Evolutionary conservation across 306 rosid genomes (phyloP).

Genomic region (Gastrolobium villosum): DNA sequence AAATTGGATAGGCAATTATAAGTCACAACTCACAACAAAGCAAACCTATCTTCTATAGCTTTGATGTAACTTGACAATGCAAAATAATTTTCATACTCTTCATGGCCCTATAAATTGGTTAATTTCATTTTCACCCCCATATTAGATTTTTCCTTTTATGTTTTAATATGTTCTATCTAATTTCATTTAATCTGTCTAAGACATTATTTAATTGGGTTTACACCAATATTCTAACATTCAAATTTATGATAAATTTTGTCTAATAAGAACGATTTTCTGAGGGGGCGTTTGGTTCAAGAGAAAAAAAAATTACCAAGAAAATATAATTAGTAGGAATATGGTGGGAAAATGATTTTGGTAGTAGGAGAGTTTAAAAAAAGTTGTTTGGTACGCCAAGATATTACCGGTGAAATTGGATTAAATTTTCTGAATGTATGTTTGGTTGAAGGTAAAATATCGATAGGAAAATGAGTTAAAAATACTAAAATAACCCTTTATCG

Average conservation of each 20-base stretch:
- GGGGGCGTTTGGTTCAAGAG: no score
- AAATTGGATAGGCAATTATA: constrained; percentile 44
- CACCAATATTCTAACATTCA: not conserved
- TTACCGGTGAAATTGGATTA: no score
- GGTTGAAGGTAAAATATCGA: no score
- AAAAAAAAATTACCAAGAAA: no score
- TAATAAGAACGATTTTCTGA: not conserved
- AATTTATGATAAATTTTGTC: not conserved
- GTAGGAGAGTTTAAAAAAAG: no score
- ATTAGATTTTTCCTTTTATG: constrained; percentile 1
- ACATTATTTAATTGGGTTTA: not conserved
- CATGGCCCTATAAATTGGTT: not conserved
- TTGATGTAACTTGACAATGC: constrained; percentile 37
- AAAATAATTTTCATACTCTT: constrained; percentile 25
- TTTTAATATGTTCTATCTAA: not conserved
- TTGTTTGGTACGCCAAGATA: no score
- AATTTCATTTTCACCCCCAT: not conserved
- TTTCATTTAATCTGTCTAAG: not conserved
- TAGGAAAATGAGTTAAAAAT: no score
- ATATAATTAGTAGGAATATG: no score
- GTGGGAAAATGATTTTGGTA: no score
- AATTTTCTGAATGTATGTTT: no score
- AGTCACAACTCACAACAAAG: constrained; percentile 56
- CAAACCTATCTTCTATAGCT: constrained; percentile 21
- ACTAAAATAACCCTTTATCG: no score